A percentile compares a stretch with the other conserved stretches of the same genome.
These are phyloP conservation scores for Eutypa lata DNA, from an alignment of 2,329 filamentous ascomycete genomes.

Conservation along the genomic window DNA sequence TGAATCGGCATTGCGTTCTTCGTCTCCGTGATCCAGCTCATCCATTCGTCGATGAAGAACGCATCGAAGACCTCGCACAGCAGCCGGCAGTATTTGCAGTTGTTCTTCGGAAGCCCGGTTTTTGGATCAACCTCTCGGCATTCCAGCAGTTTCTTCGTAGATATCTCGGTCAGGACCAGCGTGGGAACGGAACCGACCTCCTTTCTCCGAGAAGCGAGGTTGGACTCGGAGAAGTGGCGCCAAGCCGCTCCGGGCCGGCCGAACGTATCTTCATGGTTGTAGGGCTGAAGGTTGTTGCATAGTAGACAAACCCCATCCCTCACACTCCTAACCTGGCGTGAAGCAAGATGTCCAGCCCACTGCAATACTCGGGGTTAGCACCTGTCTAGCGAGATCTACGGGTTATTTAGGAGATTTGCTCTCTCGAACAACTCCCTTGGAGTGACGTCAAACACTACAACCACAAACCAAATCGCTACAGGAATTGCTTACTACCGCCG, in stretches of 20 bases:
- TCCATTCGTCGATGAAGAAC: constrained; percentile 16
- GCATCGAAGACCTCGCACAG: constrained; percentile 15
- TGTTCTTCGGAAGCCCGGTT: constrained; percentile 8
- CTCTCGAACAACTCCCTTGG: too few relatives aligned
- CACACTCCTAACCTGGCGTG: constrained; percentile 4
- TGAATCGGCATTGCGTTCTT: constrained; percentile 14
- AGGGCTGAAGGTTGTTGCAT: constrained; percentile 12
- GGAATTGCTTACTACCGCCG: too few relatives aligned
- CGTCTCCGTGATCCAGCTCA: constrained; percentile 14
- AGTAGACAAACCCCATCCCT: constrained; percentile 8
- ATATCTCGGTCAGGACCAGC: constrained; percentile 8
- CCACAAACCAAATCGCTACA: too few relatives aligned
- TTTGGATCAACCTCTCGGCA: constrained; percentile 10
- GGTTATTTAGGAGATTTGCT: too few relatives aligned
- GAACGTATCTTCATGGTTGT: constrained; percentile 10
- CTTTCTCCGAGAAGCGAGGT: constrained; percentile 6
- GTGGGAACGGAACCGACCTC: constrained; percentile 10
- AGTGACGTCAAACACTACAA: too few relatives aligned
- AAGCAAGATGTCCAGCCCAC: constrained; percentile 8
- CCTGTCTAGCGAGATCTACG: too few relatives aligned
- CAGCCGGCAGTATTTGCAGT: constrained; percentile 14
- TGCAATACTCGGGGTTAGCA: too few relatives aligned
- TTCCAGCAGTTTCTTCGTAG: constrained; percentile 13
- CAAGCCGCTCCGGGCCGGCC: constrained; percentile 6
- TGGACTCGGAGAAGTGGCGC: constrained; percentile 6